These are phyloP conservation scores for Coprinopsis marcescibilis DNA, from an alignment of 768 basidiomycete species.

Conservation along the genomic window DNA sequence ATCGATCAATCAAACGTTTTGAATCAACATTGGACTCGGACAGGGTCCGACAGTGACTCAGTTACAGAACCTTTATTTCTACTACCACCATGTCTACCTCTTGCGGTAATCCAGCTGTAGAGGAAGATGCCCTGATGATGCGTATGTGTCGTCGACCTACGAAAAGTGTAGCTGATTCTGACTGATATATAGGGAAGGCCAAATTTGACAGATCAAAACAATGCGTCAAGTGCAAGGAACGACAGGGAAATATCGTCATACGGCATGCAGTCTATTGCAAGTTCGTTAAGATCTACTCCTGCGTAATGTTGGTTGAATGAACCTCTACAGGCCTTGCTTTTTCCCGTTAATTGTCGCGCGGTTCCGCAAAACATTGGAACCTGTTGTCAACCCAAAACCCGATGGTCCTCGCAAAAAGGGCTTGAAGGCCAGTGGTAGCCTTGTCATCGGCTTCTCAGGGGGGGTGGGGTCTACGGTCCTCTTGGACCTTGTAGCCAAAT, in stretches of 20 bases:
- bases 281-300: conserved; percentile 31
- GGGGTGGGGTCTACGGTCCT: conserved; percentile 72
- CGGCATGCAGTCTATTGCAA: conserved; percentile 84
- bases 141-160: conserved; percentile 35
- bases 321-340: conserved; percentile 44
- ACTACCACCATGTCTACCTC: conserved; percentile 25
- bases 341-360: conserved; percentile 53
- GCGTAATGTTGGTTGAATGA: background rate
- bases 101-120: conserved; percentile 60
- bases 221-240: conserved; percentile 73
- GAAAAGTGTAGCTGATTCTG: conserved; percentile 3
- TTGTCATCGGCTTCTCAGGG: conserved; percentile 72
- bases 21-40: too few species aligned
- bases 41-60: too few species aligned
- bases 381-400: conserved; percentile 50
- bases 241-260: conserved; percentile 61
- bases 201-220: conserved; percentile 62
- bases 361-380: conserved; percentile 62
- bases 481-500: conserved; percentile 58
- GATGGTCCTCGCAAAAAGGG: conserved; percentile 34
- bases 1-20: too few species aligned
- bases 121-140: conserved; percentile 60
- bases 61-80: too few species aligned
- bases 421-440: conserved; percentile 61
- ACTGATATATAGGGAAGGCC: conserved; percentile 30